phyloP scores from a whole-genome alignment of 768 basidiomycete genomes.

The Pulveroboletus sp. region DNA sequence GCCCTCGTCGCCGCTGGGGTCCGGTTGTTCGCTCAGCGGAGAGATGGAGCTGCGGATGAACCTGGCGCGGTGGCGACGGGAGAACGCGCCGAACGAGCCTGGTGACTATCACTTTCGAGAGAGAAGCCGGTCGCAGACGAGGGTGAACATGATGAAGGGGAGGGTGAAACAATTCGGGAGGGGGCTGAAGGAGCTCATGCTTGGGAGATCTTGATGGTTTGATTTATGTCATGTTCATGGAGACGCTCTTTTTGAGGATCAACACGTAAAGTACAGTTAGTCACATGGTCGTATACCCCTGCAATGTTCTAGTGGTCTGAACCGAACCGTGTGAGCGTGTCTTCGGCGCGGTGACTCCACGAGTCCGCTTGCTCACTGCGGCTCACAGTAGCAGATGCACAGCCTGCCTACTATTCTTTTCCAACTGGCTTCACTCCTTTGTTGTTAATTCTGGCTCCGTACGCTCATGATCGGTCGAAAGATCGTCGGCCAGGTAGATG shows the following conservation, averaged over 20 bases:
- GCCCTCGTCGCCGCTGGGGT: constrained; percentile 15
- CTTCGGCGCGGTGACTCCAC: no score
- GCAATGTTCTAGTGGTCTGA: constrained; percentile 1
- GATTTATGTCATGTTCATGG: no score
- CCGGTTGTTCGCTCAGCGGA: constrained; percentile 56
- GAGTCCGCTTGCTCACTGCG: no score
- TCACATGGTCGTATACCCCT: constrained; percentile 12
- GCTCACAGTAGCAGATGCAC: neutral
- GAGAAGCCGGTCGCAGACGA: constrained; percentile 20
- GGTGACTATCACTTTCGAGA: constrained; percentile 31
- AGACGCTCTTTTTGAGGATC: neutral
- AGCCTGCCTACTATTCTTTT: constrained; percentile 8
- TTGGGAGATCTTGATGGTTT: constrained; percentile 24
- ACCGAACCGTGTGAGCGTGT: no score
- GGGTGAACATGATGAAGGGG: constrained; percentile 19
- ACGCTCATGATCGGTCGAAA: constrained; percentile 27
- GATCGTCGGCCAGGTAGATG: constrained; percentile 25
- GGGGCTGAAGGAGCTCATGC: constrained; percentile 31
- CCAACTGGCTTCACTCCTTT: constrained; percentile 21
- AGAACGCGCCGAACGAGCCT: constrained; percentile 29
- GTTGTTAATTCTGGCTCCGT: constrained; percentile 12
- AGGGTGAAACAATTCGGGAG: constrained; percentile 29
- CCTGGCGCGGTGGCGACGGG: constrained; percentile 38
- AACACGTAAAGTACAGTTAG: constrained; percentile 1
- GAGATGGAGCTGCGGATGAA: constrained; percentile 58